Percentiles rank a stretch among this genome's conserved stretches.
phyloP scores from a whole-genome alignment of 805 yeast genomes.

The Zygosaccharomyces kombuchaensis region DNA sequence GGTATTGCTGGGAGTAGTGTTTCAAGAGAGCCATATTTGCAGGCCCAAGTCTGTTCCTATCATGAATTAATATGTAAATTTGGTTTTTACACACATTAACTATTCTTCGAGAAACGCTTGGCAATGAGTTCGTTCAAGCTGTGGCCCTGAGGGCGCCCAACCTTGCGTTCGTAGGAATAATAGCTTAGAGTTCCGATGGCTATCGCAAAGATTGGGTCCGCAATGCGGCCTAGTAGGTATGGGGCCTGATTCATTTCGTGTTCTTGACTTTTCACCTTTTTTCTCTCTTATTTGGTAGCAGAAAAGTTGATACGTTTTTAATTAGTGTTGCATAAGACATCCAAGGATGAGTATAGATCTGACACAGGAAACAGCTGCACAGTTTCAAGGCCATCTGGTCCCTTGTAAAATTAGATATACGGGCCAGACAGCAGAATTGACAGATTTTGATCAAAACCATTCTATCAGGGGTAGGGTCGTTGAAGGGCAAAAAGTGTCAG shows the following conservation, averaged over 20 bases:
- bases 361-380: slow-evolving; percentile 9
- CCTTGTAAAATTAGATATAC: slow-evolving; percentile 23
- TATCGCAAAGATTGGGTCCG: slow-evolving; percentile 65
- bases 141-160: slow-evolving; percentile 57
- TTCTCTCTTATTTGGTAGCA: neutral
- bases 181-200: slow-evolving; percentile 60
- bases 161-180: slow-evolving; percentile 56
- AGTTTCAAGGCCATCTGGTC: slow-evolving; percentile 16
- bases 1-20: neutral
- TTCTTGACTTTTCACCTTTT: neutral
- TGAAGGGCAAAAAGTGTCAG: slow-evolving; percentile 2
- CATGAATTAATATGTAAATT: neutral
- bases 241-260: slow-evolving; percentile 12
- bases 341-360: slow-evolving; percentile 1
- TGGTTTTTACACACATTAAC: neutral
- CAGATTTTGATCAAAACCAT: slow-evolving; percentile 2
- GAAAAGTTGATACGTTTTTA: neutral
- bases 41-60: neutral
- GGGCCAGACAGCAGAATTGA: slow-evolving; percentile 20
- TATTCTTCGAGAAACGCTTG: slow-evolving; percentile 24
- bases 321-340: neutral
- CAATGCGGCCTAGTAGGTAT: slow-evolving; percentile 33
- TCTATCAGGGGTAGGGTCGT: slow-evolving; percentile 3
- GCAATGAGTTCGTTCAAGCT: slow-evolving; percentile 48
- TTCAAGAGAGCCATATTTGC: neutral